Percentiles rank a stretch among this genome's conserved stretches.
phyloP scores from a whole-genome alignment of 2,329 filamentous ascomycete genomes.

The Phyllosticta paracitricarpa region DNA sequence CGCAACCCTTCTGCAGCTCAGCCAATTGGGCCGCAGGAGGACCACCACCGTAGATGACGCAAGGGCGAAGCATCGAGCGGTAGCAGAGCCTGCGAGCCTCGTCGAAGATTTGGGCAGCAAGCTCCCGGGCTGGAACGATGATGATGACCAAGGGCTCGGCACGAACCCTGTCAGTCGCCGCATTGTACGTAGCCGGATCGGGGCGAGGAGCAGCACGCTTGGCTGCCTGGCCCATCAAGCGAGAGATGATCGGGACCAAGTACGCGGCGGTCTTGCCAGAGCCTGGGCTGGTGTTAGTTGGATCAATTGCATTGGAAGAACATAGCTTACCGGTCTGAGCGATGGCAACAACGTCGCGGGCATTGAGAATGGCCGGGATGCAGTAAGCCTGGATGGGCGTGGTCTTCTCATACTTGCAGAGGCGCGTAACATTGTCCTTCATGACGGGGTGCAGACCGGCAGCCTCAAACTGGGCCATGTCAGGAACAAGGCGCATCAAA shows the following conservation, averaged over 20 bases:
- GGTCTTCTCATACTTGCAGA: conserved; percentile 60
- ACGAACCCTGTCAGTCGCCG: conserved; percentile 43
- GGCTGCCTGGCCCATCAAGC: conserved; percentile 91
- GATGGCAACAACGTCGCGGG: conserved; percentile 75
- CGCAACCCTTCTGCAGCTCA: conserved; percentile 74
- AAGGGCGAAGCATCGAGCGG: conserved; percentile 85
- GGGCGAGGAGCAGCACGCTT: conserved; percentile 73
- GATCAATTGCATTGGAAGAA: background rate
- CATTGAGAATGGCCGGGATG: conserved; percentile 66
- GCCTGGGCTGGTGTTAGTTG: conserved; percentile 43
- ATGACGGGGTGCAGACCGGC: conserved; percentile 81
- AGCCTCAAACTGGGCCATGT: conserved; percentile 52
- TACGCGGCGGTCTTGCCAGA: conserved; percentile 96
- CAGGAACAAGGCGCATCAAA: conserved; percentile 13
- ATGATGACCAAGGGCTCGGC: conserved; percentile 85
- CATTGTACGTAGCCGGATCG: conserved; percentile 47
- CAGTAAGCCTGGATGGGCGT: conserved; percentile 85
- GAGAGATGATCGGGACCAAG: conserved; percentile 77
- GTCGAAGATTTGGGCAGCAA: conserved; percentile 91
- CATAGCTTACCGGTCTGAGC: conserved; percentile 73
- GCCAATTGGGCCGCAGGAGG: conserved; percentile 58
- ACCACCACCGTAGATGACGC: conserved; percentile 78
- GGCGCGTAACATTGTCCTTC: conserved; percentile 59
- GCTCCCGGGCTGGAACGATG: conserved; percentile 76
- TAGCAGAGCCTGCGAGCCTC: conserved; percentile 90